Evolutionary conservation across 306 rosid species (phyloP).

Genomic region (Quercus berberidifolia): DNA sequence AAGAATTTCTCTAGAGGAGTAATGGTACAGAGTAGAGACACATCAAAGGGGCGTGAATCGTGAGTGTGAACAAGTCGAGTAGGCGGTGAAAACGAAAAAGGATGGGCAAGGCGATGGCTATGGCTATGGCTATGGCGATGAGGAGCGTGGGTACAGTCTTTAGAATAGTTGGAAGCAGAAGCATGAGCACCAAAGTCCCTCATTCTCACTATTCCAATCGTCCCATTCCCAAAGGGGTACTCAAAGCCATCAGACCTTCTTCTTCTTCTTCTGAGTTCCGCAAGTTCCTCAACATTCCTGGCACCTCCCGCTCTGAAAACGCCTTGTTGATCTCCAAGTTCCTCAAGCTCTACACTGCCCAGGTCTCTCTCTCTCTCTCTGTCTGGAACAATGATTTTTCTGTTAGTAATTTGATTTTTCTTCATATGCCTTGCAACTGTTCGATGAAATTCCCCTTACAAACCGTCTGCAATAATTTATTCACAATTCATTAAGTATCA

Average conservation of each 20-base stretch:
- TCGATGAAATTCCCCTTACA: neutral
- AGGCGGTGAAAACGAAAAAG: no score
- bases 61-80: no score
- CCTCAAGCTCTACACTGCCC: slow-evolving; percentile 26
- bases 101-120: no score
- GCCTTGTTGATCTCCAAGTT: slow-evolving; percentile 30
- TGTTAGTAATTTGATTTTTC: neutral
- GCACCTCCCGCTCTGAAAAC: slow-evolving; percentile 17
- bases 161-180: no score
- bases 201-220: no score
- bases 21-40: no score
- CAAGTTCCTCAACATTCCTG: slow-evolving; percentile 28
- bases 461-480: neutral
- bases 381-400: neutral
- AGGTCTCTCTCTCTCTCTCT: slow-evolving; percentile 8
- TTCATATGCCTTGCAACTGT: neutral
- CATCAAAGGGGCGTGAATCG: no score
- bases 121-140: no score
- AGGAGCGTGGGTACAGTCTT: no score
- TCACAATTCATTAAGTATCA: neutral
- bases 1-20: no score
- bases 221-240: slow-evolving; percentile 4
- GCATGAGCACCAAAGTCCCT: slow-evolving; percentile 1
- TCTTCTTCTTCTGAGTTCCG: slow-evolving; percentile 11
- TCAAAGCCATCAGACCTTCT: slow-evolving; percentile 1